These are phyloP conservation scores for Suhomyces faveliae DNA, from an alignment of 805 yeast genomes.

Conservation along the genomic window DNA sequence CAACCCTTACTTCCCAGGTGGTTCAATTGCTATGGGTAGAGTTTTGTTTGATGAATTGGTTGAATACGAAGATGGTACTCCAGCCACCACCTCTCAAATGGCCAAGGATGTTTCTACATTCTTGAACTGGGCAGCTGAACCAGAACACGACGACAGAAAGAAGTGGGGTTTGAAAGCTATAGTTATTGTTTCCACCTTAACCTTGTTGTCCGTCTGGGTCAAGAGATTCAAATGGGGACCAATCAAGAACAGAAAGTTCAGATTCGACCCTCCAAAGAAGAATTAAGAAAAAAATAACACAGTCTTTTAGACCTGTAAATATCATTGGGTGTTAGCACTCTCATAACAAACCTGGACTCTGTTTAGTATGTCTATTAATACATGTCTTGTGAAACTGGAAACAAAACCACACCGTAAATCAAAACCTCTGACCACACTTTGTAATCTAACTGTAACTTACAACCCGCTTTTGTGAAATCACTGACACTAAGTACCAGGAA, in stretches of 20 bases:
- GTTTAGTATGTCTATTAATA: constrained; percentile 1
- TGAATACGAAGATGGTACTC: constrained; percentile 98
- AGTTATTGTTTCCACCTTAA: constrained; percentile 72
- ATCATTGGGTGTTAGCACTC: constrained; percentile 3
- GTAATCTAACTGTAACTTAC: too few relatives aligned
- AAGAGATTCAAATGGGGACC: constrained; percentile 98
- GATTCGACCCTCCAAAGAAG: constrained; percentile 88
- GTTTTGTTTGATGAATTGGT: constrained; percentile 96
- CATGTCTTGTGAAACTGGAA: constrained; percentile 5
- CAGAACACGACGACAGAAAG: constrained; percentile 98
- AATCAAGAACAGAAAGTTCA: constrained; percentile 90
- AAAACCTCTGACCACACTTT: too few relatives aligned
- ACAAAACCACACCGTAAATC: too few relatives aligned
- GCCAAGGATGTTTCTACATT: constrained; percentile 96
- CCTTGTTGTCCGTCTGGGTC: constrained; percentile 82
- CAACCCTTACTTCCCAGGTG: constrained; percentile 99
- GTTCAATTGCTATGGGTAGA: constrained; percentile 98
- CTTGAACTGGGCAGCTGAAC: constrained; percentile 98
- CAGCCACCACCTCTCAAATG: constrained; percentile 98
- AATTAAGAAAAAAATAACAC: constrained; percentile 4
- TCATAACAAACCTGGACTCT: neutral
- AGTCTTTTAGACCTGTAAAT: constrained; percentile 8
- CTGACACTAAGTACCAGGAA: too few relatives aligned
- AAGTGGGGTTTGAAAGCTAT: constrained; percentile 93
- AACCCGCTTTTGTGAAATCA: too few relatives aligned